Conservation (phyloP, 2,329 filamentous ascomycete genomes). For the Colletotrichum sp. region DNA sequence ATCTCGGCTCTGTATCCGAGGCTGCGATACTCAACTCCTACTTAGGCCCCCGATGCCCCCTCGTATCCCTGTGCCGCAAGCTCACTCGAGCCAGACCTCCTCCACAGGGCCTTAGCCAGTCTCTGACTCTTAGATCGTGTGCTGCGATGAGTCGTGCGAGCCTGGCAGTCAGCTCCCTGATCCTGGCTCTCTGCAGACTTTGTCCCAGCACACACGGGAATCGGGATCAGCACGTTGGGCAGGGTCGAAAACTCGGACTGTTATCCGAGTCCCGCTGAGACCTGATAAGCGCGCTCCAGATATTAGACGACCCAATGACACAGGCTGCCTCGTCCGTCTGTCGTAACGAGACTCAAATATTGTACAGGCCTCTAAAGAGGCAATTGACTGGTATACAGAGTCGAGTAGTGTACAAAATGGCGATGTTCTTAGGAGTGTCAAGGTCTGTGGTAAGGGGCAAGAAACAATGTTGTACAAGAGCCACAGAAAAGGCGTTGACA, state of each 20-base stretch:
- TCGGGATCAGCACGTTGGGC: conserved; percentile 3
- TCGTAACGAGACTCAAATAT: background rate
- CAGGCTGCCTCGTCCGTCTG: background rate
- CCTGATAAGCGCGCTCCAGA: conserved; percentile 12
- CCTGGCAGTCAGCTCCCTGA: conserved; percentile 2
- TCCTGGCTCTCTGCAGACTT: conserved; percentile 6
- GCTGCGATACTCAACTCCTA: background rate
- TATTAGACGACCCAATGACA: background rate
- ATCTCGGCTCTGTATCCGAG: background rate
- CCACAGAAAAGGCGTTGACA: background rate
- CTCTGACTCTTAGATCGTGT: conserved; percentile 6
- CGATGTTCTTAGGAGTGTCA: background rate
- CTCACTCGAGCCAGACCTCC: background rate
- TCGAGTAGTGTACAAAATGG: background rate
- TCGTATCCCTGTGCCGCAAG: background rate
- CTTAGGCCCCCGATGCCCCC: background rate
- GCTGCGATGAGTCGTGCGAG: conserved; percentile 9
- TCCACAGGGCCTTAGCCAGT: conserved; percentile 3
- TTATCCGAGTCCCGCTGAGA: conserved; percentile 11
- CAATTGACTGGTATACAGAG: background rate
- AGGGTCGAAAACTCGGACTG: conserved; percentile 11
- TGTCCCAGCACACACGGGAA: background rate
- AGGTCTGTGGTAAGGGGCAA: background rate
- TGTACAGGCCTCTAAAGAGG: background rate
- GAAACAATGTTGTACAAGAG: background rate